Evolutionary conservation across 345 rosid species (phyloP), one percentile per base, ranked within the genome.

Genomic region (Odontarrhena argentea): DNA sequence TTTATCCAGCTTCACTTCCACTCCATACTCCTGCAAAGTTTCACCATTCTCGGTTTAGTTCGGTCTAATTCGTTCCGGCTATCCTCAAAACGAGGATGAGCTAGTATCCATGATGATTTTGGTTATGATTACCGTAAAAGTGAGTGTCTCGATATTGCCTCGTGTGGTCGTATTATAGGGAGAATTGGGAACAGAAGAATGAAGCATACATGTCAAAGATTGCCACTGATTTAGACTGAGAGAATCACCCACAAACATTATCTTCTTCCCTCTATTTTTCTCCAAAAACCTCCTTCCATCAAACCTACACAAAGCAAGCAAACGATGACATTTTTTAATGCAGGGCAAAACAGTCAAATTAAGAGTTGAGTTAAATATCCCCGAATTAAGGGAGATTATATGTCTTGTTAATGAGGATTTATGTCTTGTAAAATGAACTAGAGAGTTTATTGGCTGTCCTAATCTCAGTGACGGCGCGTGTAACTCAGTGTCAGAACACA

Each of bases 181-280:
- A n/a, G 85, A 77, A 0, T 47, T 60, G 0, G 96, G 96, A 38
- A 73, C 64, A 1, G 86, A 77, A 35, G 82, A 76, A 63, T 83
- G 86, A 45, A 91, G 83, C 87, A 85, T 76, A 77, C 93, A 88
- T 3, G 89, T 82, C 71, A 91, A 74, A 3, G 97, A 91, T 36
- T 85, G 87, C 93, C 91, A 91, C 50, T 91, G 96, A 58, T 87
- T 87, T 10, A 83, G 67, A 69, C 92, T 87, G 1, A 87, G 75
- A 2, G 96, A 91, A 60, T 91, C 97, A 37, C 97, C 97, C 5
- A 86, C 87, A 28, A 88, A 88, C 88, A 86, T 79, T 41, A 91
- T 77, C 11, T 77, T 81, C 78, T 86, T 88, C 55, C 96, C 93
- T 63, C 65, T 79, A 26, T 78, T 65, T 69, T 40, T 81, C 68